A percentile compares a stretch with the other conserved stretches of the same genome.
These are phyloP conservation scores for Naganishia sp. DNA, from an alignment of 1,284 basidiomycete genomes.

Conservation along the genomic window DNA sequence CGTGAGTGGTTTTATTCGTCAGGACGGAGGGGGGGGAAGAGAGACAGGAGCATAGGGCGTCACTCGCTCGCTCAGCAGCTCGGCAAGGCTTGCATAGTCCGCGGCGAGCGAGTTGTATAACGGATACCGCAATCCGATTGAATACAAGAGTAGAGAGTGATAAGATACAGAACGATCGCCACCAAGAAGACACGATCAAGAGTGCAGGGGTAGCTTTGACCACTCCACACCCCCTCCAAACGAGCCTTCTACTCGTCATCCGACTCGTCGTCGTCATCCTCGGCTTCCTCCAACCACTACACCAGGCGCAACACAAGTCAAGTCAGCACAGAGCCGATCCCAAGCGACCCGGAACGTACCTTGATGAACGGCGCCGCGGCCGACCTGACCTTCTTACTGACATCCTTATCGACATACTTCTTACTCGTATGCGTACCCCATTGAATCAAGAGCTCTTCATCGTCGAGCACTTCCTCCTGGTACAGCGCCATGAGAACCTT, in stretches of 20 bases:
- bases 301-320: conserved; percentile 7
- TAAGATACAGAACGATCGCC: neutral
- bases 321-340: neutral
- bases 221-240: no score
- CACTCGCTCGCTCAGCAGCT: no score
- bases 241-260: conserved; percentile 23
- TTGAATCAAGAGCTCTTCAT: conserved; percentile 84
- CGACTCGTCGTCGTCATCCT: conserved; percentile 45
- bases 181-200: no score
- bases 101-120: no score
- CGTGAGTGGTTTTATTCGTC: no score
- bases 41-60: no score
- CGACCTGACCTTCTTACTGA: conserved; percentile 92
- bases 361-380: conserved; percentile 92
- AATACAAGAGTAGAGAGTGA: conserved; percentile 20
- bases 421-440: conserved; percentile 98
- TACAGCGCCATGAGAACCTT: conserved; percentile 96
- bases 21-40: no score
- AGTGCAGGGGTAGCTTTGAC: no score
- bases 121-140: no score
- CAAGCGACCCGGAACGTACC: conserved; percentile 31
- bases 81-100: no score
- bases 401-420: conserved; percentile 96
- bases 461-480: conserved; percentile 80
- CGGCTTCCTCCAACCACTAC: conserved; percentile 51